phyloP scores from a whole-genome alignment of 164 flowering plant genomes.

The Piper betle region DNA sequence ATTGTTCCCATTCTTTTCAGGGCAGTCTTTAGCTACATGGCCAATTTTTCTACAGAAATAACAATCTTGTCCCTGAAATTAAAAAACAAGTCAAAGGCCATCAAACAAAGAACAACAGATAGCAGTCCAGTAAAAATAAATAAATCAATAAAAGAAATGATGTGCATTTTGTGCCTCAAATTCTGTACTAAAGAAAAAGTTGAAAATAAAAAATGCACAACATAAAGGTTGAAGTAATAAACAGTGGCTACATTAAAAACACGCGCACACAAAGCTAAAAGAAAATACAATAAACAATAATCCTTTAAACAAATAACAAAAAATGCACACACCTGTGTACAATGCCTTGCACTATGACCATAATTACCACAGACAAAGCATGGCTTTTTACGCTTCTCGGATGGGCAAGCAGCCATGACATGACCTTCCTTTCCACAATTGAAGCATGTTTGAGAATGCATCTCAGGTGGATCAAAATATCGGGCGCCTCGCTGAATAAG shows the following conservation, averaged over 20 bases:
- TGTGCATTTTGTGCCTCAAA: conserved; percentile 50
- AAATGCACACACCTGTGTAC: conserved; percentile 71
- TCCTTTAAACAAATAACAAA: not conserved
- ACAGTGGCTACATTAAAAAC: conserved; percentile 24
- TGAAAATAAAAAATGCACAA: conserved; percentile 49
- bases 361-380: conserved; percentile 90
- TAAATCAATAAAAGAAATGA: too few species aligned
- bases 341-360: conserved; percentile 56
- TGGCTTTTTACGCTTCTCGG: conserved; percentile 45
- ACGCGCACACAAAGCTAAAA: conserved; percentile 39
- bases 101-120: too few species aligned
- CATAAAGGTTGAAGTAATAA: conserved; percentile 83
- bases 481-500: conserved; percentile 47
- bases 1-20: too few species aligned
- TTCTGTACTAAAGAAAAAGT: conserved; percentile 31
- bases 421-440: conserved; percentile 65
- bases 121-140: too few species aligned
- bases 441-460: conserved; percentile 30
- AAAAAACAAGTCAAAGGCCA: too few species aligned
- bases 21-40: too few species aligned
- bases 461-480: conserved; percentile 58
- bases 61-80: too few species aligned
- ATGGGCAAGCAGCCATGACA: conserved; percentile 27
- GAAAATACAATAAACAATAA: conserved; percentile 2
- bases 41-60: too few species aligned